These are phyloP conservation scores for Coprinellus aureogranulatus DNA, from an alignment of 768 basidiomycete genomes.

Conservation along the genomic window DNA sequence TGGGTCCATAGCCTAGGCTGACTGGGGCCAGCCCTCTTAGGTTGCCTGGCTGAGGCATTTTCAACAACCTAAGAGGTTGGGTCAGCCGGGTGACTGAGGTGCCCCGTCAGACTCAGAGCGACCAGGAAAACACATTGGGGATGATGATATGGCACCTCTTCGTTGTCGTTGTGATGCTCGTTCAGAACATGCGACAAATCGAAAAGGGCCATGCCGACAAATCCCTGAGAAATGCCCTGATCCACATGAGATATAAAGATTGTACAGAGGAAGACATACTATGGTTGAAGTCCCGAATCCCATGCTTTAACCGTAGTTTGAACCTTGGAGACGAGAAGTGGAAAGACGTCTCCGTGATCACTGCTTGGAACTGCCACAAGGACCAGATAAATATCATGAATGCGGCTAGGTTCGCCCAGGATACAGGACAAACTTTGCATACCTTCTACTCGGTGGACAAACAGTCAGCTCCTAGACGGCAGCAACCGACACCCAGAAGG, in stretches of 20 bases:
- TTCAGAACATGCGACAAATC: slow-evolving; percentile 32
- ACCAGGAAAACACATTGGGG: slow-evolving; percentile 24
- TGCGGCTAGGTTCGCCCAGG: neutral
- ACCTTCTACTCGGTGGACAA: neutral
- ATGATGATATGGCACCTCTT: slow-evolving; percentile 33
- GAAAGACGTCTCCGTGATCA: slow-evolving; percentile 33
- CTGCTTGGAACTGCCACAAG: slow-evolving; percentile 26
- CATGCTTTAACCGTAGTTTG: too few relatives aligned
- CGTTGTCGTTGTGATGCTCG: slow-evolving; percentile 32
- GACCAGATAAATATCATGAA: slow-evolving; percentile 31
- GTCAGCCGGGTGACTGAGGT: too few relatives aligned
- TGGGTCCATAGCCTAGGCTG: too few relatives aligned
- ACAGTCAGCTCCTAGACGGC: neutral
- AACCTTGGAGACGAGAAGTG: slow-evolving; percentile 17
- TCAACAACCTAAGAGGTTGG: too few relatives aligned
- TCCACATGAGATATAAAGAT: neutral
- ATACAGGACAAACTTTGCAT: neutral
- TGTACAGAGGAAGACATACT: neutral
- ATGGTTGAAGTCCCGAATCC: neutral
- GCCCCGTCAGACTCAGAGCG: neutral
- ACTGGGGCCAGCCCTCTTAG: too few relatives aligned
- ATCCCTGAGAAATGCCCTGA: neutral
- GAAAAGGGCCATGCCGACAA: slow-evolving; percentile 14
- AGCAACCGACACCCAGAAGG: neutral
- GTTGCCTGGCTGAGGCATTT: too few relatives aligned